These are phyloP conservation scores for Phytopythium chamaehyphon DNA, from an alignment of 352 stramenopile genomes.

Conservation along the genomic window DNA sequence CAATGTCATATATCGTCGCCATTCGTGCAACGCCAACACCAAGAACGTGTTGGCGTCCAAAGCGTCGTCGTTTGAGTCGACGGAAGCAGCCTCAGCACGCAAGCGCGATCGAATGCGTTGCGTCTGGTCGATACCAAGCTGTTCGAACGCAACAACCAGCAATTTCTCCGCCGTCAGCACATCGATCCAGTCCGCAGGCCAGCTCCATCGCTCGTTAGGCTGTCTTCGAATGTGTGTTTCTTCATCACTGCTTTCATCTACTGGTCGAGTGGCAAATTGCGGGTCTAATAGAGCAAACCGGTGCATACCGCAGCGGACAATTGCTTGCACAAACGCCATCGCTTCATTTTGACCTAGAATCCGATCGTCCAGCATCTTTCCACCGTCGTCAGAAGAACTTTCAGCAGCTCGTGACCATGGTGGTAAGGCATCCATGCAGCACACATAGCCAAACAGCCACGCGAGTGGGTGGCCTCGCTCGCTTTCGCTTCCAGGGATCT, in stretches of 20 bases:
- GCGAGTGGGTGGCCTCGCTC: slow-evolving; percentile 28
- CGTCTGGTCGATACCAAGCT: slow-evolving; percentile 44
- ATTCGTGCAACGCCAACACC: slow-evolving; percentile 55
- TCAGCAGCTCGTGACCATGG: not conserved
- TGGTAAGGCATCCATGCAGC: slow-evolving; percentile 37
- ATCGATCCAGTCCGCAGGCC: slow-evolving; percentile 28
- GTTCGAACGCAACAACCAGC: slow-evolving; percentile 42
- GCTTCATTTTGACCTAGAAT: slow-evolving; percentile 70
- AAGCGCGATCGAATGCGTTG: slow-evolving; percentile 25
- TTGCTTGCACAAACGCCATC: slow-evolving; percentile 47
- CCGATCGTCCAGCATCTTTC: slow-evolving; percentile 25
- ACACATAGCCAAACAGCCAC: slow-evolving; percentile 64
- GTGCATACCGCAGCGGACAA: slow-evolving; percentile 62
- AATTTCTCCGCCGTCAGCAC: slow-evolving; percentile 37
- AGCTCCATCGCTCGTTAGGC: not conserved
- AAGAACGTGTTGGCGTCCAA: slow-evolving; percentile 52
- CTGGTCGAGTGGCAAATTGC: not conserved
- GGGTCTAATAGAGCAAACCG: slow-evolving; percentile 47
- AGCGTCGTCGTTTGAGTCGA: slow-evolving; percentile 1
- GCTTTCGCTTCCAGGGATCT: not conserved
- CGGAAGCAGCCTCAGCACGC: slow-evolving; percentile 22
- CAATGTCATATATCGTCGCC: slow-evolving; percentile 63
- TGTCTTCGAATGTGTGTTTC: not conserved
- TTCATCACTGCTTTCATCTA: not conserved
- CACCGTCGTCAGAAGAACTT: not conserved